phyloP scores from a whole-genome alignment of 139 green algal genomes.

The Deuterostichococcus epilithicus region DNA sequence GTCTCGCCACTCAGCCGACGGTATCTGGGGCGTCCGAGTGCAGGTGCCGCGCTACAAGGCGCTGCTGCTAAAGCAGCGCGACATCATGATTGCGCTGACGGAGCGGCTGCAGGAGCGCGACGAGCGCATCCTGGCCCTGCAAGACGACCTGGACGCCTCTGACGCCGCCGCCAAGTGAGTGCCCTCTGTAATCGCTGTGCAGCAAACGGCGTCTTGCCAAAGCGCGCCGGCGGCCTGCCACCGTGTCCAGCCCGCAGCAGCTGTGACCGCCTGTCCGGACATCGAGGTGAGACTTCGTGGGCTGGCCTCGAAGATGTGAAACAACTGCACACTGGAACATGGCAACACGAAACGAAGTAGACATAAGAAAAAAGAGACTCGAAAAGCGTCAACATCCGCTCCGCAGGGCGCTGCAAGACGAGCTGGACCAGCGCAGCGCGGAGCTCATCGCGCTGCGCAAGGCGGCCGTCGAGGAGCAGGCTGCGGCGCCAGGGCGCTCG shows the following conservation, averaged over 20 bases:
- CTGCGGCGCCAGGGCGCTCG: constrained; percentile 19
- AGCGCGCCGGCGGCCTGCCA: background rate
- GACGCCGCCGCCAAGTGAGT: constrained; percentile 64
- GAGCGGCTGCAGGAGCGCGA: constrained; percentile 87
- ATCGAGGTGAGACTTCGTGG: too few species aligned
- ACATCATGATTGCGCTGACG: constrained; percentile 98
- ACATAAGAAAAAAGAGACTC: too few species aligned
- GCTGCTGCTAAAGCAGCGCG: constrained; percentile 92
- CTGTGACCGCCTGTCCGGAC: too few species aligned
- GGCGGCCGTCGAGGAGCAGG: constrained; percentile 34
- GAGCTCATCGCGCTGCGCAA: constrained; percentile 80
- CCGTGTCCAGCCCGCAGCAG: too few species aligned
- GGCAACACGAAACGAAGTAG: too few species aligned
- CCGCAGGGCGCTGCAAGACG: constrained; percentile 75
- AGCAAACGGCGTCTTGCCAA: background rate
- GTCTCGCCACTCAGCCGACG: background rate
- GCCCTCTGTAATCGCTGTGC: background rate
- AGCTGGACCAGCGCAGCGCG: constrained; percentile 79
- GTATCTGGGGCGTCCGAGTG: background rate
- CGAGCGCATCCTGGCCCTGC: constrained; percentile 82
- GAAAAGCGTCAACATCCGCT: background rate
- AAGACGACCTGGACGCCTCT: constrained; percentile 87
- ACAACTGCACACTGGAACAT: too few species aligned
- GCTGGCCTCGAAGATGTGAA: too few species aligned
- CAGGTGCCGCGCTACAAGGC: constrained; percentile 86